Evolutionary conservation across 2,329 filamentous ascomycete species (phyloP).

Genomic region (Cryphonectria parasitica): DNA sequence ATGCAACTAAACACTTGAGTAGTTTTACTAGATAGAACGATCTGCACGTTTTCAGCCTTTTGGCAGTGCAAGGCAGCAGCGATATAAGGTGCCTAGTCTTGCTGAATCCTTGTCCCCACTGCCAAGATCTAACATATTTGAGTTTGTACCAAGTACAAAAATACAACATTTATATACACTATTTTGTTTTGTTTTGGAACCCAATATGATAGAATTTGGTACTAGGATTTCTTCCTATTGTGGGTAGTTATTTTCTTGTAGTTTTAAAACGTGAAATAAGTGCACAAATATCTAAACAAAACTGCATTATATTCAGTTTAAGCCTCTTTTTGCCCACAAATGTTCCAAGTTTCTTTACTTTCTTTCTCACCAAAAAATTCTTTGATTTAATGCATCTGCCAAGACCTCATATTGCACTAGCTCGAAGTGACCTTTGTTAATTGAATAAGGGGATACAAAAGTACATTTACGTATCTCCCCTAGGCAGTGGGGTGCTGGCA

Average conservation of each 20-base stretch:
- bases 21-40: background rate
- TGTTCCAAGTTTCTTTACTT: too few species aligned
- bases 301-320: too few species aligned
- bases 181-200: too few species aligned
- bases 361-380: too few species aligned
- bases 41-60: background rate
- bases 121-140: background rate
- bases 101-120: background rate
- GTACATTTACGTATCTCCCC: background rate
- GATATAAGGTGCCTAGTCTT: too few species aligned
- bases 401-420: background rate
- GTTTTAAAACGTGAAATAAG: too few species aligned
- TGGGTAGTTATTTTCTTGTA: too few species aligned
- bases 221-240: too few species aligned
- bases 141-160: background rate
- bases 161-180: background rate
- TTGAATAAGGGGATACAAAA: background rate
- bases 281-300: too few species aligned
- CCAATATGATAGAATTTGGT: too few species aligned
- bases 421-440: background rate
- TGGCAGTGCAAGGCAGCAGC: background rate
- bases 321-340: too few species aligned
- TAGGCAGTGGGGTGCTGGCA: background rate
- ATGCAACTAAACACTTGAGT: background rate
- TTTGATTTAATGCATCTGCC: too few species aligned